These are phyloP conservation scores for Phytopythium montanum DNA, from an alignment of 352 stramenopile genomes.

Conservation along the genomic window DNA sequence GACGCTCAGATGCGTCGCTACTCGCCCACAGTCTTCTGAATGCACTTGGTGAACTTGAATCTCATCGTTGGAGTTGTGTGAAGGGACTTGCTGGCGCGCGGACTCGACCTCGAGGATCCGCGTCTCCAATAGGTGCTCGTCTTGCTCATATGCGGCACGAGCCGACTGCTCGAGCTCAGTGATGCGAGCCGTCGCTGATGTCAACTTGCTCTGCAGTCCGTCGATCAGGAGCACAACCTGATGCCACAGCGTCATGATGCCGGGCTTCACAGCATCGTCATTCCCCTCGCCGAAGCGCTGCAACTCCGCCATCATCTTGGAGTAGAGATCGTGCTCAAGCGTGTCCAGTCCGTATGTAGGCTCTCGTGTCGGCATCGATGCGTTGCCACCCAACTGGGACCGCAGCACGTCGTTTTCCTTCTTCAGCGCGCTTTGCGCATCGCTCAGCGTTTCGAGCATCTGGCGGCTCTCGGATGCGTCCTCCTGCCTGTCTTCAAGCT, in stretches of 20 bases:
- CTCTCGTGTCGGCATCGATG: not conserved
- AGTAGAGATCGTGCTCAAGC: not conserved
- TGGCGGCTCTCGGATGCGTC: constrained; percentile 31
- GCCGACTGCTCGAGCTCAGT: constrained; percentile 25
- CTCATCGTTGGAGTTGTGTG: constrained; percentile 2
- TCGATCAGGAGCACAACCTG: not conserved
- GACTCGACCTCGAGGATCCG: constrained; percentile 26
- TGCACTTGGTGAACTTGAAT: constrained; percentile 6
- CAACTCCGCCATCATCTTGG: not conserved
- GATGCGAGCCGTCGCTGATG: constrained; percentile 12
- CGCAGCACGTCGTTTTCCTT: constrained; percentile 33
- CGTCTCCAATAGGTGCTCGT: constrained; percentile 25
- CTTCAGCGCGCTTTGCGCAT: constrained; percentile 26
- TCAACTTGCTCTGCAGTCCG: constrained; percentile 15
- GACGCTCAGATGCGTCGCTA: constrained; percentile 3
- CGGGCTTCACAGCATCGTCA: not conserved
- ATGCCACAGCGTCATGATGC: not conserved
- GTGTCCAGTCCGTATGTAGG: not conserved
- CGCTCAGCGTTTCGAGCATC: constrained; percentile 34
- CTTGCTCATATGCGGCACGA: constrained; percentile 20
- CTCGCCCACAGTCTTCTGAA: constrained; percentile 6
- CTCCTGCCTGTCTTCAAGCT: constrained; percentile 27
- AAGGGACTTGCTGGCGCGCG: constrained; percentile 12
- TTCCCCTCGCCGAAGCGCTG: not conserved
- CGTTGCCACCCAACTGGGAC: constrained; percentile 14